Base-by-base conservation (phyloP, 108 stramenopile species). In the Nitzschia inconspicua region DNA sequence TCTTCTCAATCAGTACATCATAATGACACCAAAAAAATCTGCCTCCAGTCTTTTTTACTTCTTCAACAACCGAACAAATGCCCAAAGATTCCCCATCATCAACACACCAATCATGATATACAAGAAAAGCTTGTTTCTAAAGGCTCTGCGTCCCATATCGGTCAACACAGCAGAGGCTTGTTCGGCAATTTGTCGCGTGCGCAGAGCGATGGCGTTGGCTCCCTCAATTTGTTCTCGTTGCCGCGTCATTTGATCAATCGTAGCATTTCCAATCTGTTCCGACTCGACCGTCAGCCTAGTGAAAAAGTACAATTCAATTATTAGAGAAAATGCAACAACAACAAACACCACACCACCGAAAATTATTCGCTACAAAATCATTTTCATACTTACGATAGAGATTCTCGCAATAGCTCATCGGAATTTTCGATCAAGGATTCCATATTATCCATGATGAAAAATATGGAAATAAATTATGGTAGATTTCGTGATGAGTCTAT, bases 201-300 rank as follows among this genome's bases (percentile, higher is more conserved):
- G 74, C 22, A 73, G 61, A 18, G 88, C 31, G 13, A 82, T 64
- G 9, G 40, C 37, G 11, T 68, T 57, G 18, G 84, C 56, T 65
- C 70, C 69, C 34, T 86, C 65, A 29, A 92, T 41, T 64, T 92
- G 91, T 49, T 92, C 91, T 23, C 91, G 66, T 47, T 92, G 91
- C 3, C 66, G 66, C 29, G 75, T 78, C 86, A 92, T 85, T 32
- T 74, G 81, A 7, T 66, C 57, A 14, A 92, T 29, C 2, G 85
- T 85, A 1, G 54, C 22, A 39, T 69, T 74, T 26, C 91, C 87
- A 66, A 87, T 75, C 39, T 82, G 75, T 60, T 88, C 91, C 28
- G 87, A 79, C 26, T 88, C 85, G 31, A 75, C 60, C 47, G 77
- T 73, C 2, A 92, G 57, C 14, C 72, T 73, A 54, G 14, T 0